Base-by-base conservation (phyloP, 345 rosid species). In the Salix exigua region DNA sequence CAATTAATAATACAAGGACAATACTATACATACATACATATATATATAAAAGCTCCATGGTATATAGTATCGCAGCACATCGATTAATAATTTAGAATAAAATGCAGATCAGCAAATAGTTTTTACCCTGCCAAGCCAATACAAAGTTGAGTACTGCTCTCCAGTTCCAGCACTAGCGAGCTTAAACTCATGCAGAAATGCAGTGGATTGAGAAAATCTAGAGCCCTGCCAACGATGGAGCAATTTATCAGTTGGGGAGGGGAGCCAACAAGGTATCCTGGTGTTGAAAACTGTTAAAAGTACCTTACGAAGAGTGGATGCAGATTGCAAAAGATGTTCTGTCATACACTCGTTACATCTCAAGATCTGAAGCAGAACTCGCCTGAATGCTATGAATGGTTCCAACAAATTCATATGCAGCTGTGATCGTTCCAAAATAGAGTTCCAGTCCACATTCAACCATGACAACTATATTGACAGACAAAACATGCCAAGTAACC, bases 281-380 rank as follows among this genome's bases (percentile, higher is more conserved):
- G 23, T 18, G 46, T 53, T 42, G 51, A 42, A 73, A 37, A 73
- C 40, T 55, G 19, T 23, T 21, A 69, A 53, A 68, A 71, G 77
- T 87, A 95, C 98, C 98, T 93, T 93, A n/a, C 98, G 99, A 80
- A 91, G 92, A 67, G 89, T 84, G 40, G 98, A 91, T 64, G 96
- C 91, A 79, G 99, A 93, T 77, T 89, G 97, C 91, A 95, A 86
- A 79, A 90, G 97, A 84, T 95, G 92, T 73, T 89, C 88, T 79
- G 82, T 82, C 33, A 85, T 81, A 73, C 85, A 87, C 73, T 88
- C 86, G 74, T 83, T 78, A 73, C 96, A 91, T 64, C 86, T 83
- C 91, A 95, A 81, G 76, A 90, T 87, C 83, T 93, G 91, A 81
- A 93, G 97, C 62, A 95, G 87, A 63, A 90, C 90, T 65, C 93